Percentiles rank a stretch among this genome's conserved stretches.
Evolutionary conservation across 495 filamentous ascomycete genomes (phyloP).

Genomic region (Melanomma pulvis-pyrius): DNA sequence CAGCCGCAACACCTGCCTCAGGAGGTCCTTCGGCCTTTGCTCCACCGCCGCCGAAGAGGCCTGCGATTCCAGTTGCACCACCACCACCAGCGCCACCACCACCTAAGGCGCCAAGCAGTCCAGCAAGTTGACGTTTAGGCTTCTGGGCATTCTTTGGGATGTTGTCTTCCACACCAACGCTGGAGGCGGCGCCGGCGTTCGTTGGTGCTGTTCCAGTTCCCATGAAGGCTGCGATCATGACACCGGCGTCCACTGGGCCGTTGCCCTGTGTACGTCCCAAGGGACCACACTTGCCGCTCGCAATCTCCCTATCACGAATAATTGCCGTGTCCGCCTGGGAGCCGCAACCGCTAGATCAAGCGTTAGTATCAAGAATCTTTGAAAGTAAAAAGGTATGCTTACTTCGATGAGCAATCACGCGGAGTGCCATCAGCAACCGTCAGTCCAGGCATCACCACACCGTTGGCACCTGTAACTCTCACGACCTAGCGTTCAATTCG

Average conservation of each 20-base stretch:
- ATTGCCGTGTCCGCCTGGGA: slow-evolving; percentile 52
- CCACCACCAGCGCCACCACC: slow-evolving; percentile 21
- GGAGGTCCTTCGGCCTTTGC: slow-evolving; percentile 36
- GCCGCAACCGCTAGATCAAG: slow-evolving; percentile 60
- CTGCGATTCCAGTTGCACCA: slow-evolving; percentile 15
- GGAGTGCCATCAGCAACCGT: slow-evolving; percentile 31
- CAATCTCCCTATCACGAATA: slow-evolving; percentile 53
- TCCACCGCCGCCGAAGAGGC: slow-evolving; percentile 34
- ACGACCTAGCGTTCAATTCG: too few species aligned
- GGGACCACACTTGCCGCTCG: slow-evolving; percentile 50
- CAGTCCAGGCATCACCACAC: slow-evolving; percentile 39
- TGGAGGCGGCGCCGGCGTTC: slow-evolving; percentile 23
- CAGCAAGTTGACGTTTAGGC: slow-evolving; percentile 17
- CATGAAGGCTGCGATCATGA: slow-evolving; percentile 47
- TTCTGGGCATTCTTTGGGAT: slow-evolving; percentile 16
- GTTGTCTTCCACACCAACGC: slow-evolving; percentile 26
- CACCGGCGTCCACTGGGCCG: slow-evolving; percentile 54
- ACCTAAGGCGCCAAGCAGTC: slow-evolving; percentile 14
- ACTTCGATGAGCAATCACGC: slow-evolving; percentile 31
- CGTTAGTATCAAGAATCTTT: slow-evolving; percentile 1
- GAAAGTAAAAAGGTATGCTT: not conserved
- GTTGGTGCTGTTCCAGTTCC: slow-evolving; percentile 21
- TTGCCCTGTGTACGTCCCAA: slow-evolving; percentile 61
- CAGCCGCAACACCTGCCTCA: slow-evolving; percentile 36
- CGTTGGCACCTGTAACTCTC: slow-evolving; percentile 37